phyloP scores from a whole-genome alignment of 176 grass and related monocot species.

The Rhynchospora pubera region DNA sequence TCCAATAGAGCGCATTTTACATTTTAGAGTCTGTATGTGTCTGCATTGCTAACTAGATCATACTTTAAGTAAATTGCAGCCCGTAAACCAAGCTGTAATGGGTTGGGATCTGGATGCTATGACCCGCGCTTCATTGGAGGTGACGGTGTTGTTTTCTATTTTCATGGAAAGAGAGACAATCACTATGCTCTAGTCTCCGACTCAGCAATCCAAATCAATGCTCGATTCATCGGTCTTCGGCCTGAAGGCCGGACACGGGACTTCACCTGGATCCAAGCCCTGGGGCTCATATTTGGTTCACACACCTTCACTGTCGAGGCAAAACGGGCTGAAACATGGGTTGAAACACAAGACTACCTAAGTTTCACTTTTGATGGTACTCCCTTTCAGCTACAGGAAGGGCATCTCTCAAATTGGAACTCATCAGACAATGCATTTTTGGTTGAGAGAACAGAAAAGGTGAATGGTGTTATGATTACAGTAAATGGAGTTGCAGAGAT shows the following conservation, averaged over 20 bases:
- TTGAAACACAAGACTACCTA: conserved; percentile 22
- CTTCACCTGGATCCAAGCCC: conserved; percentile 40
- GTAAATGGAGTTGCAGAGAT: conserved; percentile 18
- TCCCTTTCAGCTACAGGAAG: conserved; percentile 17
- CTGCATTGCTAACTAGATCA: background rate
- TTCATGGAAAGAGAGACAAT: conserved; percentile 30
- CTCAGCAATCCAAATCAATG: conserved; percentile 29
- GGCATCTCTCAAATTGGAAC: conserved; percentile 26
- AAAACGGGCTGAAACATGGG: background rate
- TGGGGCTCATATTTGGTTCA: conserved; percentile 25
- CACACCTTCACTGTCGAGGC: conserved; percentile 26
- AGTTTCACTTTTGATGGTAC: conserved; percentile 15
- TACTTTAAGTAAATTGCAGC: background rate
- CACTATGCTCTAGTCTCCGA: conserved; percentile 29
- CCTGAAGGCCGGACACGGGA: conserved; percentile 22
- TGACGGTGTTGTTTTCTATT: conserved; percentile 36
- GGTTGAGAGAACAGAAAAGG: conserved; percentile 25
- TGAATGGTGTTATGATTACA: conserved; percentile 22
- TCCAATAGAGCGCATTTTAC: too few species aligned
- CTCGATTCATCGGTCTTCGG: conserved; percentile 33
- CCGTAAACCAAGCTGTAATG: conserved; percentile 31
- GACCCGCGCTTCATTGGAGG: conserved; percentile 40
- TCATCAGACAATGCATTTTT: conserved; percentile 9
- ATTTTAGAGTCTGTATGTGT: too few species aligned
- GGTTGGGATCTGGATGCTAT: conserved; percentile 38